These are phyloP conservation scores for Aurinia saxatilis DNA, from an alignment of 345 rosid genomes.

Conservation along the genomic window DNA sequence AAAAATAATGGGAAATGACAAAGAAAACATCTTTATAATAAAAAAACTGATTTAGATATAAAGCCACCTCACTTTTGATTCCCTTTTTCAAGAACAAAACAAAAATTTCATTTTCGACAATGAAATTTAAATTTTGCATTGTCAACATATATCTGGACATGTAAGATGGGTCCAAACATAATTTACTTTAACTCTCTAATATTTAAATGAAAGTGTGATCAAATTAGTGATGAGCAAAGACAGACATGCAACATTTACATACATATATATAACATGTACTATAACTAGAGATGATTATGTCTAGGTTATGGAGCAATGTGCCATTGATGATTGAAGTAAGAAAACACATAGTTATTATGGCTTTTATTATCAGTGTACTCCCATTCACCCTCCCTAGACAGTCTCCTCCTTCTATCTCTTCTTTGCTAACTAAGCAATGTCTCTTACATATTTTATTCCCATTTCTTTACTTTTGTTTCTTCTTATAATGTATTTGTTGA, in stretches of 20 bases:
- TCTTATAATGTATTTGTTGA: no score
- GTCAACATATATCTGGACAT: conserved; percentile 32
- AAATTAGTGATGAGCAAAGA: conserved; percentile 11
- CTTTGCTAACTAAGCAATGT: conserved; percentile 33
- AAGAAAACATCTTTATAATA: conserved; percentile 21
- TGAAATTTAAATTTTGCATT: not conserved
- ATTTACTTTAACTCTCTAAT: not conserved
- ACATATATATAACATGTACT: not conserved
- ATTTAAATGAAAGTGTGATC: conserved; percentile 8
- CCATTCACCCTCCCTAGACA: conserved; percentile 29
- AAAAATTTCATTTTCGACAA: conserved; percentile 6
- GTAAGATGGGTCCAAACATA: conserved; percentile 31
- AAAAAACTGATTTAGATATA: conserved; percentile 22
- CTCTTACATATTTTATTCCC: no score
- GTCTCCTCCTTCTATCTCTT: conserved; percentile 22
- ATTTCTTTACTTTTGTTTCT: no score
- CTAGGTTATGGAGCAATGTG: conserved; percentile 27
- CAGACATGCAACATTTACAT: not conserved
- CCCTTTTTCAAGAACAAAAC: conserved; percentile 19
- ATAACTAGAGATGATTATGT: conserved; percentile 21
- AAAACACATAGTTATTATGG: conserved; percentile 38
- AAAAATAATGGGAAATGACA: conserved; percentile 24
- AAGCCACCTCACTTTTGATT: conserved; percentile 16
- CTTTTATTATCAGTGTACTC: conserved; percentile 33
- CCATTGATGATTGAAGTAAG: conserved; percentile 41